Evolutionary conservation across 805 yeast species (phyloP).

Genomic region (Candida methanosorbosa): DNA sequence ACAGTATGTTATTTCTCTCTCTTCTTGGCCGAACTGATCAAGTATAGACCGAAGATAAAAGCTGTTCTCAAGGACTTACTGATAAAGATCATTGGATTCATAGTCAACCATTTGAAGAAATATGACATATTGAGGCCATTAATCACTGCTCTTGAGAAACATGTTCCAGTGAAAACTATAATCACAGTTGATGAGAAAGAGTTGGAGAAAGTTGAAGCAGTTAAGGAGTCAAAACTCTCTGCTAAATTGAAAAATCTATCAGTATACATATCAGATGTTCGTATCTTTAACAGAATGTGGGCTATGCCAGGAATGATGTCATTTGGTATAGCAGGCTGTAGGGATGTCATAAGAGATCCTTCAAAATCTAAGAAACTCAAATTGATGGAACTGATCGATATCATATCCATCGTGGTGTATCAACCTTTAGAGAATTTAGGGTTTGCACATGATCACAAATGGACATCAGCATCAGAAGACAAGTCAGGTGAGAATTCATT

Average conservation of each 20-base stretch:
- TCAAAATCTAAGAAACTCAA: slow-evolving; percentile 9
- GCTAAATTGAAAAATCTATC: slow-evolving; percentile 17
- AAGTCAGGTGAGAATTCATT: slow-evolving; percentile 3
- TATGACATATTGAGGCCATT: not conserved
- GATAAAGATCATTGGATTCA: not conserved
- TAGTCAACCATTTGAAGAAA: not conserved
- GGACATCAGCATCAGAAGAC: slow-evolving; percentile 15
- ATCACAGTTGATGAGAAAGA: not conserved
- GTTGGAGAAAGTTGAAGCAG: not conserved
- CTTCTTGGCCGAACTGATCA: slow-evolving; percentile 18
- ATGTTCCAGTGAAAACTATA: not conserved
- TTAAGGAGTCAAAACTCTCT: not conserved
- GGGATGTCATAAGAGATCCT: slow-evolving; percentile 1
- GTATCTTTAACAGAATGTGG: slow-evolving; percentile 29
- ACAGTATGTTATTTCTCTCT: slow-evolving; percentile 24
- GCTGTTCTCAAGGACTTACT: slow-evolving; percentile 3
- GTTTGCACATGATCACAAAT: slow-evolving; percentile 23
- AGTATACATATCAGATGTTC: slow-evolving; percentile 23
- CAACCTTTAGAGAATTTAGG: slow-evolving; percentile 29
- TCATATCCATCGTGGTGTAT: slow-evolving; percentile 17
- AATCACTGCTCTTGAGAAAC: not conserved
- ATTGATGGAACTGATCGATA: slow-evolving; percentile 16
- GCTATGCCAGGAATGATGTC: slow-evolving; percentile 21
- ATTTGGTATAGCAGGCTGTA: slow-evolving; percentile 12
- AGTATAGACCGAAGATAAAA: slow-evolving; percentile 10